Conservation (phyloP, 139 green algal species). For the Trebouxia sp. region DNA sequence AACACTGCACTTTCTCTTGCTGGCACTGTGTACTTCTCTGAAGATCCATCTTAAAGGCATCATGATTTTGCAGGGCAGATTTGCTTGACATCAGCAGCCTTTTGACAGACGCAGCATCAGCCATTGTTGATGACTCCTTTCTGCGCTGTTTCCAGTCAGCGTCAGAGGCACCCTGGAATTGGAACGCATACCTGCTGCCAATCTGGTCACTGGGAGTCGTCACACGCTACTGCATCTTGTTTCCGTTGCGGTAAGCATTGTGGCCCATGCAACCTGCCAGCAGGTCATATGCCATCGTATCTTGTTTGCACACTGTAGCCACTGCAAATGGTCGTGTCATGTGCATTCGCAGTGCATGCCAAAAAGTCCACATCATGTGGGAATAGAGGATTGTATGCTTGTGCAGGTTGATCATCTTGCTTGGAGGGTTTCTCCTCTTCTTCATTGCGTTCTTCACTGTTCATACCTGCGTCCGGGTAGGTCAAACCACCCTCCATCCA, state of each 20-base stretch:
- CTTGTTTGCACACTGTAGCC: too few relatives aligned
- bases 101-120: constrained; percentile 79
- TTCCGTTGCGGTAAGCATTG: constrained; percentile 66
- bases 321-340: too few relatives aligned
- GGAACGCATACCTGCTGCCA: constrained; percentile 96
- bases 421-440: constrained; percentile 79
- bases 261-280: not conserved
- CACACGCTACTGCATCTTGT: constrained; percentile 77
- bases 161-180: constrained; percentile 92
- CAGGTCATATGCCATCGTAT: too few relatives aligned
- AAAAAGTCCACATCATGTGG: not conserved
- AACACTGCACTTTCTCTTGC: too few relatives aligned
- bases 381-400: not conserved
- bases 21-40: too few relatives aligned
- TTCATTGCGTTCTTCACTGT: constrained; percentile 78
- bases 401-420: constrained; percentile 66
- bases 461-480: constrained; percentile 56
- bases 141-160: constrained; percentile 52
- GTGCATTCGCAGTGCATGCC: too few relatives aligned
- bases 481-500: not conserved
- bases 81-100: constrained; percentile 82
- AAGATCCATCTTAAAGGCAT: not conserved
- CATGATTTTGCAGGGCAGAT: constrained; percentile 46
- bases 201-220: constrained; percentile 81
- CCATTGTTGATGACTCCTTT: constrained; percentile 97